Base-by-base conservation (phyloP, 2,329 filamentous ascomycete genomes). In the Claviceps sp. region DNA sequence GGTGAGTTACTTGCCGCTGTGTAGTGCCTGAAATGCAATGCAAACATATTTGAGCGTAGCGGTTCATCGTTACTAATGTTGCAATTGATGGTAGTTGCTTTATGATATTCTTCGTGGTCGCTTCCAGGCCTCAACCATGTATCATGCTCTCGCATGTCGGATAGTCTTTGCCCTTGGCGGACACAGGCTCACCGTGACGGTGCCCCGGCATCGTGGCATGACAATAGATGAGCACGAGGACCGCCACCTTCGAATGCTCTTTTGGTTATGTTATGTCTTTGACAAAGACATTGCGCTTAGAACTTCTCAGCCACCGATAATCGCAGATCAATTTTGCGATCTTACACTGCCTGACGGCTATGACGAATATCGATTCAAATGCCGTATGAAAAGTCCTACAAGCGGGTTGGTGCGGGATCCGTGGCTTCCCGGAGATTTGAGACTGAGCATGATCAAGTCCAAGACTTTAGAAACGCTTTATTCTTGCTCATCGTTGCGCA, bases 221-320 rank as follows among this genome's bases (percentile, higher is more conserved):
- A 62, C 57, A 5, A 18, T 52, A 0, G 37, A 56, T 7, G 62
- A 64, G 45, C 64, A 65, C 1, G 58, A 62, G 45, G 58, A 61
- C 41, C 59, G 62, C 8, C 65, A 71, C 34, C 55, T 71, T 0
- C 65, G 72, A 3, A 58, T 63, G 34, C 51, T 79, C 0, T 81
- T 81, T 57, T 81, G 78, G 76, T 57, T 79, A 5, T 72, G 71
- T 55, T 80, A 78, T 52, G 67, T 66, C 2, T 61, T 77, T 9
- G 77, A 81, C 56, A 80, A 78, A 54, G 77, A 80, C n/a, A 66
- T 79, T 13, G 65, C 74, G 0, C 63, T 81, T 0, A 70, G 77
- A 3, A 75, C 71, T 0, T 75, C 76, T 0, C 75, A 77, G 47
- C 76, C 76, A 0, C 76, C 76, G 1, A 61, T 67, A 1, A 71